Conservation (phyloP, 192 early-diverging fungal species). For the Umbelopsis ramanniana region DNA sequence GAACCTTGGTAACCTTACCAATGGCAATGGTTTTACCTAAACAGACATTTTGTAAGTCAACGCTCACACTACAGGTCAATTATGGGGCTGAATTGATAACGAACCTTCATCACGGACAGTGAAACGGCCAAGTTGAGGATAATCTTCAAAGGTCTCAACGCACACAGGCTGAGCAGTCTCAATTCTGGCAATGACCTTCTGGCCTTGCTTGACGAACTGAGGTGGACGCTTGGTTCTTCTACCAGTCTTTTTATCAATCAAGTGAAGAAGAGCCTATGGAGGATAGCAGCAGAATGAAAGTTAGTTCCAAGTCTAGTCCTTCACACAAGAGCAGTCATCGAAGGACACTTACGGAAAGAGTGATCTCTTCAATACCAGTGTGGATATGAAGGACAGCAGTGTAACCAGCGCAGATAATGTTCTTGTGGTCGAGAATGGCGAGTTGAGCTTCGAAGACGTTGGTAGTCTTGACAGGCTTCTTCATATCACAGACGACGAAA, state of each 20-base stretch:
- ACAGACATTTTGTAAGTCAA: constrained; percentile 20
- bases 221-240: constrained; percentile 88
- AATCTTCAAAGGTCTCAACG: constrained; percentile 84
- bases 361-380: constrained; percentile 86
- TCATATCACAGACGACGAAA: constrained; percentile 83
- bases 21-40: constrained; percentile 88
- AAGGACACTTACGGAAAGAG: constrained; percentile 57
- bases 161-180: constrained; percentile 79
- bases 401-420: constrained; percentile 97
- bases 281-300: background rate
- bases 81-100: background rate
- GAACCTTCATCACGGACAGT: constrained; percentile 97
- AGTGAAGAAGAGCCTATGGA: constrained; percentile 76
- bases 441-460: constrained; percentile 86
- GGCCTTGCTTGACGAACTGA: constrained; percentile 92
- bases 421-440: constrained; percentile 91
- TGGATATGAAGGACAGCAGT: constrained; percentile 93
- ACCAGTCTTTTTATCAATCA: constrained; percentile 93
- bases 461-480: constrained; percentile 79
- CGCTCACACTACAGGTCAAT: background rate
- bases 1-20: constrained; percentile 90
- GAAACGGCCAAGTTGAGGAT: constrained; percentile 94
- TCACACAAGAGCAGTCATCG: constrained; percentile 18
- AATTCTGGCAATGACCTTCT: constrained; percentile 86
- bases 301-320: background rate